Base-by-base conservation (phyloP, 1,284 basidiomycete genomes). In the Ganoderma sp. region DNA sequence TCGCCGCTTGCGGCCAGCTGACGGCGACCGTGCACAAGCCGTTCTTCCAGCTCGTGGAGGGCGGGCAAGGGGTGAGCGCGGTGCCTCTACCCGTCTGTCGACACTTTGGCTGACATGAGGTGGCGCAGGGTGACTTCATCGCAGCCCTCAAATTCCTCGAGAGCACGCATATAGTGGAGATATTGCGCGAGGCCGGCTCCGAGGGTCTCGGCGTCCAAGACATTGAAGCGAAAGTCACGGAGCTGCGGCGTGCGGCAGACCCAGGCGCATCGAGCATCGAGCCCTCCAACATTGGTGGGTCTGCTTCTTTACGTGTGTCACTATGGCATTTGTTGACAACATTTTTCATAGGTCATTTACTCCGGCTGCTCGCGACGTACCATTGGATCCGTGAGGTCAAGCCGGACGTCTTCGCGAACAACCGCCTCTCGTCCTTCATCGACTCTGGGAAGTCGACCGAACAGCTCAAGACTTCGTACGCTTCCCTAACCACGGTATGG, bases 281-380 rank as follows among this genome's bases (percentile, higher is more conserved):
- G 25, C 69, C 69, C 3, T 43, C 69, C 4, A 70, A 69, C 66
- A 64, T 70, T 41, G 62, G 71, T 70, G 32, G 19, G 69, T 52
- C 8, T 9, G 7, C 4, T n/a, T 3, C 1, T 14, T 22, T 39
- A 14, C 37, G 39, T 50, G 10, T 48, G 9, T 3, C n/a, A n/a
- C n/a, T n/a, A n/a, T n/a, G n/a, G n/a, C n/a, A n/a, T n/a, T n/a
- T n/a, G n/a, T n/a, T n/a, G n/a, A n/a, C n/a, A n/a, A n/a, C n/a
- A n/a, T n/a, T n/a, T n/a, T n/a, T n/a, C n/a, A n/a, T n/a, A n/a
- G 89, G 88, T 0, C 88, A 88, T 72, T 82, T 89, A 28, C 82
- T 93, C 48, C 88, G 91, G 41, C 81, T 92, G 19, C 84, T 93
- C 32, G 88, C 90, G 17, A 91, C 90, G 0, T 89, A 91, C 73